Evolutionary conservation across 78 protist species (phyloP).

Genomic region (Dictyostelium firmibasis): DNA sequence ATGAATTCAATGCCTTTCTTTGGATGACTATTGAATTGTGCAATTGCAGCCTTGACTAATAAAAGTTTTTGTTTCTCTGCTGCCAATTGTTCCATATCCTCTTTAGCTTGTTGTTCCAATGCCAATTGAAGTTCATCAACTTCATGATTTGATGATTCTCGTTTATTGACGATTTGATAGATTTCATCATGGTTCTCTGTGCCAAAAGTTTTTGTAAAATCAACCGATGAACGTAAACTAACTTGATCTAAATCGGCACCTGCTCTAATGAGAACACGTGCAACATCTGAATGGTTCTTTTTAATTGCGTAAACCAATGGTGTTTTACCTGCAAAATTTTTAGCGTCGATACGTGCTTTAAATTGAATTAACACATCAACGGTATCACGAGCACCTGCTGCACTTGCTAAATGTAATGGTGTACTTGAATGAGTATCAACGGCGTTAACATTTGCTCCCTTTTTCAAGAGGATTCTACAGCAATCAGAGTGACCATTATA

Average conservation of each 20-base stretch:
- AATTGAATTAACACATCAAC: slow-evolving; percentile 32
- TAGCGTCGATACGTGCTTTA: slow-evolving; percentile 52
- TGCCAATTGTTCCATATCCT: slow-evolving; percentile 21
- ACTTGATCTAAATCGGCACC: slow-evolving; percentile 60
- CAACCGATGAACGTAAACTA: slow-evolving; percentile 24
- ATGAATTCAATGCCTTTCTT: slow-evolving; percentile 69
- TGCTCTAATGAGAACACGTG: slow-evolving; percentile 50
- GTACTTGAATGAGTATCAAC: slow-evolving; percentile 72
- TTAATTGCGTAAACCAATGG: slow-evolving; percentile 67
- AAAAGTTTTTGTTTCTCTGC: slow-evolving; percentile 3
- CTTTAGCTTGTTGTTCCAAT: slow-evolving; percentile 15
- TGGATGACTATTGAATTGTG: slow-evolving; percentile 39
- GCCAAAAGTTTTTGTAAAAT: slow-evolving; percentile 58
- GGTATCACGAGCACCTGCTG: slow-evolving; percentile 76
- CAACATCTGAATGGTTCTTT: slow-evolving; percentile 62
- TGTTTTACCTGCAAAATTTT: slow-evolving; percentile 77
- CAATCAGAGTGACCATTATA: slow-evolving; percentile 80
- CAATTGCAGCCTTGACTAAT: slow-evolving; percentile 29
- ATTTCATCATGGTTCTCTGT: slow-evolving; percentile 43
- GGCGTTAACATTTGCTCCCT: slow-evolving; percentile 70
- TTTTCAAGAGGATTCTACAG: slow-evolving; percentile 55
- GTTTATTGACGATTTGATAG: slow-evolving; percentile 32
- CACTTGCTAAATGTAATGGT: slow-evolving; percentile 79
- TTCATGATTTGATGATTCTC: slow-evolving; percentile 17
- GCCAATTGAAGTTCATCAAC: slow-evolving; percentile 27